Evolutionary conservation across 2,329 filamentous ascomycete genomes (phyloP), one percentile per base, ranked within the genome.

Genomic region (Epichloe typhina): DNA sequence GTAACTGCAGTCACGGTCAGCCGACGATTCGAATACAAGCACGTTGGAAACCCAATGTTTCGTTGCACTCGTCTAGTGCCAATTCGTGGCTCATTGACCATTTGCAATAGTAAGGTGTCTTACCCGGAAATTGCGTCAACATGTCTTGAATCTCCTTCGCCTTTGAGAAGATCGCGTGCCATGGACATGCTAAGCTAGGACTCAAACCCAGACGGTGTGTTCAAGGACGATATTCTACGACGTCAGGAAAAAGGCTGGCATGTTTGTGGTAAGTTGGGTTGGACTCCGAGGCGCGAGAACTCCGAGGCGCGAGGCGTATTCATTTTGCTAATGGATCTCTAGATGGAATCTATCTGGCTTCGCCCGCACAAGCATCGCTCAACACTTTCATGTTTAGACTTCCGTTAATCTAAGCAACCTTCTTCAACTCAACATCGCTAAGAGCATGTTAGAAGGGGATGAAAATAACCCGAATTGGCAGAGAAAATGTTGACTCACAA

Each of bases 381-480:
- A 15, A 39, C 17, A 13, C 37, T 2, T 47, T 33, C 31, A 51
- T 39, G 33, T 36, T 42, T 15, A 7, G 23, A 26, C 19, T 31
- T 7, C n/a, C 8, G 8, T 15, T n/a, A 5, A 37, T 17, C 35
- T 52, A 52, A 13, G 46, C 26, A 33, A 49, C 33, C 47, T 52
- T 49, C 23, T 52, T 52, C 50, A 52, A 42, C 42, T 52, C 50
- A n/a, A 52, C 47, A 13, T 52, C 50, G 47, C 50, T 52, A 37
- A 37, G 3, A 50, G 21, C 13, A 42, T 26, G 37, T 52, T 48
- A 52, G 37, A n/a, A 49, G 5, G n/a, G 13, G 21, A 8, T 23
- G 36, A 21, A 8, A 13, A 46, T 13, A 17, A 31, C 15, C 15
- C 3, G 42, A 19, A 38, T 39, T n/a, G 12, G 3, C 9, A 26